Conservation (phyloP, 192 early-diverging fungal genomes). For the Kappamyces sp. region DNA sequence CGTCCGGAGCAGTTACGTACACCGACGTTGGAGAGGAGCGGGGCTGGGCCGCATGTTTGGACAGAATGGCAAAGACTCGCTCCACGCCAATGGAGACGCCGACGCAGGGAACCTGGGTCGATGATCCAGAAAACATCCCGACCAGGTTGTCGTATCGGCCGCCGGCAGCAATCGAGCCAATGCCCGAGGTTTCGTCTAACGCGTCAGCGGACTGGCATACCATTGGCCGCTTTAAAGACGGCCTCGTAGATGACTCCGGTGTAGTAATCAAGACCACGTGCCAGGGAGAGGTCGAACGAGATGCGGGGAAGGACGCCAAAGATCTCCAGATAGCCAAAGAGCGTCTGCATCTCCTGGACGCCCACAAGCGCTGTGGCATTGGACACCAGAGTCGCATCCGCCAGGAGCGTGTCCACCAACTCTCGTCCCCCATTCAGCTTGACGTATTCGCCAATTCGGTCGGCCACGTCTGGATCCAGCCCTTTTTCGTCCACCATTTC, state of each 20-base stretch:
- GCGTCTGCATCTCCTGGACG: conserved; percentile 74
- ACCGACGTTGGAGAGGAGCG: conserved; percentile 78
- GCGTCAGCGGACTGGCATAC: conserved; percentile 9
- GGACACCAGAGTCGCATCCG: conserved; percentile 55
- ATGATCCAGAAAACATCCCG: conserved; percentile 78
- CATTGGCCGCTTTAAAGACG: conserved; percentile 39
- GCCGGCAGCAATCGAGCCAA: conserved; percentile 94
- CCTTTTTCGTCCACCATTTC: conserved; percentile 96
- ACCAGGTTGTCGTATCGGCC: conserved; percentile 97
- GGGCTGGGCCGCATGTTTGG: conserved; percentile 47
- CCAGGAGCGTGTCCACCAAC: conserved; percentile 65
- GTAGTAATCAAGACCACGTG: conserved; percentile 98
- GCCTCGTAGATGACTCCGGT: conserved; percentile 99
- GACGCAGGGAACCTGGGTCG: conserved; percentile 84
- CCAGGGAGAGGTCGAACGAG: conserved; percentile 90
- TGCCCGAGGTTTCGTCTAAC: conserved; percentile 70
- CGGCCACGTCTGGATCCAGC: conserved; percentile 68
- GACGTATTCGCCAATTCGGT: conserved; percentile 91
- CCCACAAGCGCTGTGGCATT: conserved; percentile 72
- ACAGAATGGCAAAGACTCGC: conserved; percentile 81
- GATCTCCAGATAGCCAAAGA: conserved; percentile 81
- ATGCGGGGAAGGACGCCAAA: conserved; percentile 67
- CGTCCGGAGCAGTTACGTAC: conserved; percentile 78
- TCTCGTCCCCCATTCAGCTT: conserved; percentile 68
- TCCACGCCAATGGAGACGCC: conserved; percentile 95